Percentiles rank a stretch among this genome's conserved stretches.
Conservation (phyloP, 2,329 filamentous ascomycete species). For the Rhynchosporium agropyri region DNA sequence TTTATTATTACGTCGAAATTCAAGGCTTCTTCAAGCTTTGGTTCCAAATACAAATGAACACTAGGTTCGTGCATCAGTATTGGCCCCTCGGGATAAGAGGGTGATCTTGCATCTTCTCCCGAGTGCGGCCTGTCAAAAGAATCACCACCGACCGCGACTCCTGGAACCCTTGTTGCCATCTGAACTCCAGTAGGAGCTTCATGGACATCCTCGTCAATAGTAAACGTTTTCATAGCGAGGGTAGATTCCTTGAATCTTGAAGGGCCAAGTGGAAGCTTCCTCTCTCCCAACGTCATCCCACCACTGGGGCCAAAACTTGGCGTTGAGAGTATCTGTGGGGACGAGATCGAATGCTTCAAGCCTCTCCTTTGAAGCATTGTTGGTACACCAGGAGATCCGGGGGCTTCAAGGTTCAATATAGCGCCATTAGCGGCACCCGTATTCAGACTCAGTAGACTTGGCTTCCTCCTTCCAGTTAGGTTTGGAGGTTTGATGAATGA, state of each 20-base stretch:
- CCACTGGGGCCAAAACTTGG: slow-evolving; percentile 62
- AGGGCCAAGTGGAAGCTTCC: slow-evolving; percentile 32
- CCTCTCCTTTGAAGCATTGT: slow-evolving; percentile 64
- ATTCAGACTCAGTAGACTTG: slow-evolving; percentile 77
- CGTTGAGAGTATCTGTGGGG: slow-evolving; percentile 65
- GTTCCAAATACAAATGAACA: slow-evolving; percentile 79
- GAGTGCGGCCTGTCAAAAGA: slow-evolving; percentile 69
- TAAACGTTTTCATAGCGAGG: slow-evolving; percentile 36
- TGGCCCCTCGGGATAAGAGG: slow-evolving; percentile 79
- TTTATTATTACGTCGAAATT: slow-evolving; percentile 84
- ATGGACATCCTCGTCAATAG: slow-evolving; percentile 44
- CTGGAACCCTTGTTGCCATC: slow-evolving; percentile 56
- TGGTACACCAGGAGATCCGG: slow-evolving; percentile 57
- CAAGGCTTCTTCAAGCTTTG: slow-evolving; percentile 74
- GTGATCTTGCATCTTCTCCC: slow-evolving; percentile 78
- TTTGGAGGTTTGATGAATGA: slow-evolving; percentile 79
- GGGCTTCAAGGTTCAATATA: slow-evolving; percentile 52
- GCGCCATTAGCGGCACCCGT: slow-evolving; percentile 62
- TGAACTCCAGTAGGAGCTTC: slow-evolving; percentile 61
- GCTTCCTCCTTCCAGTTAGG: slow-evolving; percentile 68
- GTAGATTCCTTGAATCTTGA: slow-evolving; percentile 41
- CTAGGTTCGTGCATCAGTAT: slow-evolving; percentile 80
- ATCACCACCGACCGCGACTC: slow-evolving; percentile 58
- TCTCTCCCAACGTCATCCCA: slow-evolving; percentile 64
- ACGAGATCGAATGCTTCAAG: slow-evolving; percentile 68